Evolutionary conservation across 371 early-diverging fungal genomes (phyloP), one percentile per base, ranked within the genome.

Genomic region (Mucor circinelloides): DNA sequence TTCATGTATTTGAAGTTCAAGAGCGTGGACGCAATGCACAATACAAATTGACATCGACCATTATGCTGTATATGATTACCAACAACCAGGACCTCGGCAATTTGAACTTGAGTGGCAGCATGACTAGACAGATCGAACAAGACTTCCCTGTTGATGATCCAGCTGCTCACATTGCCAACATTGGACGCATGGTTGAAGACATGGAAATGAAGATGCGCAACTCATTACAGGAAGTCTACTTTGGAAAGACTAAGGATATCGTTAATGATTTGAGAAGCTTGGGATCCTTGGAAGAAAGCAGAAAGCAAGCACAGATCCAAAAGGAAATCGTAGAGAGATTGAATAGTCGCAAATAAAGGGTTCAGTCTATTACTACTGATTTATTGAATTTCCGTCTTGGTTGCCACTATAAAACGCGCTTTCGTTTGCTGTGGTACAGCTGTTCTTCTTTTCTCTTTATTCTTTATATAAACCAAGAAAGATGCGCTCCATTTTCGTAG

Each of bases 101-200:
- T 55, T 82, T 97, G 78, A 95, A 95, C 58, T 76, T 98, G 50
- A 91, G 94, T 32, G 99, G 99, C 7, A 94, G 91, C 69, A 85
- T 98, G 89, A 96, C 97, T 0, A 89, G 97, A 52, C 96, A 95
- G 85, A 93, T 94, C 27, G 97, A 95, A 75, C 90, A 91, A 69
- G 97, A 96, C 65, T 81, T 77, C 58, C 87, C 91, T 13, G 81
- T 93, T 3, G 93, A 95, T 52, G 92, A 92, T 61, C 83, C 84
- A 15, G 76, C 75, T 56, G 87, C 92, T 38, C 99, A 98, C 70
- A 87, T 98, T 60, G 92, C 87, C 63, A 97, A 98, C 77, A 91
- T 98, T 67, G 99, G 99, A 2, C 89, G 92, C n/a, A 91, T 98
- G 89, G 91, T 98, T 2, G 99, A 98, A 76, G 99, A 97, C 63